A percentile compares a stretch with the other conserved stretches of the same genome.
Evolutionary conservation across 331 rosid species (phyloP).

Genomic region (Dryas integrifolia): DNA sequence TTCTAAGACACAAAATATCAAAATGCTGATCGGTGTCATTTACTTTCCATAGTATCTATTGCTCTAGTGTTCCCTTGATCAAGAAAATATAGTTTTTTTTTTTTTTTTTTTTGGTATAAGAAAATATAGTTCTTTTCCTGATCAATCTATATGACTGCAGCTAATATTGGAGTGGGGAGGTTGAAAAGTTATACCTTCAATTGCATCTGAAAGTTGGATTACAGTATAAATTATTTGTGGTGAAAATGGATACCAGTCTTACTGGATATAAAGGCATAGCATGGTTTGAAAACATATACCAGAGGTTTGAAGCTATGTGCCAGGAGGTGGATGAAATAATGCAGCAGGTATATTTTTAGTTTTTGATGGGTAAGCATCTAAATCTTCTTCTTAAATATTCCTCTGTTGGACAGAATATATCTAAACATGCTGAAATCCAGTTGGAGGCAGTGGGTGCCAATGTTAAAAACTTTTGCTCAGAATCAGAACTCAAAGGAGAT

Average conservation of each 20-base stretch:
- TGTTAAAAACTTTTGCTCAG: slow-evolving; percentile 2
- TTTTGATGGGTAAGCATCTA: background rate
- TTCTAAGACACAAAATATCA: background rate
- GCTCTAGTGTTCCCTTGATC: background rate
- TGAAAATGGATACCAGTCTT: slow-evolving; percentile 39
- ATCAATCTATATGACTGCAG: background rate
- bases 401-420: background rate
- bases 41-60: background rate
- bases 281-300: slow-evolving; percentile 62
- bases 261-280: slow-evolving; percentile 27
- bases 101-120: background rate
- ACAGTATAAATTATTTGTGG: background rate
- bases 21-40: background rate
- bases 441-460: background rate
- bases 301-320: slow-evolving; percentile 65
- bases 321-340: slow-evolving; percentile 64
- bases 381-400: background rate
- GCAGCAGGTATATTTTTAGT: slow-evolving; percentile 43
- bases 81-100: background rate
- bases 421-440: slow-evolving; percentile 12
- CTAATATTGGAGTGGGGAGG: background rate
- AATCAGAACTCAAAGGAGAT: slow-evolving; percentile 5
- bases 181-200: background rate
- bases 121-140: background rate
- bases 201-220: background rate